Percentiles rank a stretch among this genome's conserved stretches.
These are phyloP conservation scores for Apostasia shenzhenica DNA, from an alignment of 106 monocot species.

Conservation along the genomic window DNA sequence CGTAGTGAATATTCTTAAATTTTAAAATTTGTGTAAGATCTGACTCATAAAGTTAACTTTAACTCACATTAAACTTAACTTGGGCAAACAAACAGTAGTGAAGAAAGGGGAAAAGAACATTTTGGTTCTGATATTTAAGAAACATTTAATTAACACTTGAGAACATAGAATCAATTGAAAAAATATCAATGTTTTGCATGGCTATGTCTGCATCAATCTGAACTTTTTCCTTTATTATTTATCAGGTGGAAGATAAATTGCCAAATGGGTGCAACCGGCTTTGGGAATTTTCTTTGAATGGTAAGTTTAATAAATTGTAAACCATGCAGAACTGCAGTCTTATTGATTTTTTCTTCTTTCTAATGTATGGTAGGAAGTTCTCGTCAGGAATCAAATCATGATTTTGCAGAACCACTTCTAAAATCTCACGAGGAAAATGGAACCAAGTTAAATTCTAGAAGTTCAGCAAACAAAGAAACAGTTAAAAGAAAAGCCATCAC, in stretches of 20 bases:
- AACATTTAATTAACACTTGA: neutral
- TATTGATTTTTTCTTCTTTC: neutral
- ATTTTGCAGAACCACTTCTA: conserved; percentile 16
- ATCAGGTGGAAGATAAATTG: conserved; percentile 31
- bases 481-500: conserved; percentile 14
- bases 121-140: neutral
- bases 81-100: neutral
- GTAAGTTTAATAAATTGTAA: conserved; percentile 15
- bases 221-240: neutral
- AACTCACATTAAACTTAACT: neutral
- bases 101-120: neutral
- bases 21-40: neutral
- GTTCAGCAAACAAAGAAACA: conserved; percentile 10
- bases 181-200: neutral
- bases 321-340: neutral
- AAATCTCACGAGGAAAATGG: conserved; percentile 23
- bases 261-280: conserved; percentile 6
- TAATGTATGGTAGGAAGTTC: conserved; percentile 1
- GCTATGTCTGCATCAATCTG: neutral
- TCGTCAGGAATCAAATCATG: conserved; percentile 11
- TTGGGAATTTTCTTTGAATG: conserved; percentile 9
- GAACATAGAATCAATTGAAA: too few relatives aligned
- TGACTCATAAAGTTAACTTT: neutral
- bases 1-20: too few relatives aligned
- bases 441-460: neutral